A percentile compares a stretch with the other conserved stretches of the same genome.
Evolutionary conservation across 108 stramenopile genomes (phyloP).

Genomic region (Chaetoceros muelleri): DNA sequence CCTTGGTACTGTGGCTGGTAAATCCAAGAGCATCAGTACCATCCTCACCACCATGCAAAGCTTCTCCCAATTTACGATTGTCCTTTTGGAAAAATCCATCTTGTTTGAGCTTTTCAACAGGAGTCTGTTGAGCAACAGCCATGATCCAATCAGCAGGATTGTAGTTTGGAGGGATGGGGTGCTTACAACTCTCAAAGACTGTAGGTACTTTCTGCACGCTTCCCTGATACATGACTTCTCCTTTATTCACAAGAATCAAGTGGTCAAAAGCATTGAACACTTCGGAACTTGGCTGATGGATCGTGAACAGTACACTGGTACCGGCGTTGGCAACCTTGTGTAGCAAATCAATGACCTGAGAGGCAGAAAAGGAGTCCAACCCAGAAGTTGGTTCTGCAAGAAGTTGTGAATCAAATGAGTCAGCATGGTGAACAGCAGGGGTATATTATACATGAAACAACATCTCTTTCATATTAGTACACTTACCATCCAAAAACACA

Average conservation of each 20-base stretch:
- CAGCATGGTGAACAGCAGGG: slow-evolving; percentile 34
- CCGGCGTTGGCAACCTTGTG: slow-evolving; percentile 43
- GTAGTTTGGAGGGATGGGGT: slow-evolving; percentile 55
- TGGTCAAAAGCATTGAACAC: slow-evolving; percentile 53
- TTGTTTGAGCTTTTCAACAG: slow-evolving; percentile 22
- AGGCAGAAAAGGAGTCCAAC: slow-evolving; percentile 52
- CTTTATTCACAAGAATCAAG: slow-evolving; percentile 46
- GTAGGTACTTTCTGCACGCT: slow-evolving; percentile 8
- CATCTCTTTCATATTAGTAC: slow-evolving; percentile 28
- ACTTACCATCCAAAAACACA: slow-evolving; percentile 51
- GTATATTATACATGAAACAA: too few species aligned
- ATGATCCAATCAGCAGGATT: slow-evolving; percentile 78
- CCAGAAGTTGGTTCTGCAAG: slow-evolving; percentile 68
- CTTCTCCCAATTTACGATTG: slow-evolving; percentile 16
- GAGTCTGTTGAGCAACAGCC: slow-evolving; percentile 42
- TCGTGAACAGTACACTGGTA: slow-evolving; percentile 51
- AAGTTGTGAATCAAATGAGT: slow-evolving; percentile 28
- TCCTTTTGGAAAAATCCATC: slow-evolving; percentile 31
- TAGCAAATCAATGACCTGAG: slow-evolving; percentile 46
- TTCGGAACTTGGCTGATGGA: slow-evolving; percentile 73
- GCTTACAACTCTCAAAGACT: slow-evolving; percentile 26
- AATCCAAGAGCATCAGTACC: slow-evolving; percentile 34
- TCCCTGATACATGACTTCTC: slow-evolving; percentile 48
- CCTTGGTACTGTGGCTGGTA: slow-evolving; percentile 6
- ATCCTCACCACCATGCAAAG: slow-evolving; percentile 19